phyloP scores from a whole-genome alignment of 2,329 filamentous ascomycete species.

The Mycosphaerella arachidis region DNA sequence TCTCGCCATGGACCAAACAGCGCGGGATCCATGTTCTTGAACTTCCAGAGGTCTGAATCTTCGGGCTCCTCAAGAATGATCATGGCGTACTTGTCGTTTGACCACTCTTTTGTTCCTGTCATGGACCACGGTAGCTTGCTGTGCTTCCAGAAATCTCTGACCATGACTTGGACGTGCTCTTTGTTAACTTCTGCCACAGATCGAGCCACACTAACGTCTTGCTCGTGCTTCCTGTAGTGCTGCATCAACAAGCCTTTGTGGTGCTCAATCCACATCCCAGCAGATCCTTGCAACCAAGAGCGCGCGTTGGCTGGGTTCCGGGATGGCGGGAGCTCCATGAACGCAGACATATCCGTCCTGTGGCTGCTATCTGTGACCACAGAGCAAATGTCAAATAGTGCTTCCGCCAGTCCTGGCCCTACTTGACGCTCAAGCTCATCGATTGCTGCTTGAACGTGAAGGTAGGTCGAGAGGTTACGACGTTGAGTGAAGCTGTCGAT shows the following conservation, averaged over 20 bases:
- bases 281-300: neutral
- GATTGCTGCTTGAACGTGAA: neutral
- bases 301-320: neutral
- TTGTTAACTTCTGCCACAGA: neutral
- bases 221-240: too few species aligned
- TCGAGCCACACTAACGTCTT: neutral
- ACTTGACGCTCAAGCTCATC: neutral
- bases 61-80: neutral
- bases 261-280: too few species aligned
- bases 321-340: neutral
- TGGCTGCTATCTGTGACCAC: neutral
- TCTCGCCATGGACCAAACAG: neutral
- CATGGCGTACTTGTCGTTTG: neutral
- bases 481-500: neutral
- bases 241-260: too few species aligned
- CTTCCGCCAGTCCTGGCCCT: neutral
- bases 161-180: neutral
- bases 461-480: neutral
- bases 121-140: neutral
- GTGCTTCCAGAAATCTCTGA: neutral
- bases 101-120: neutral
- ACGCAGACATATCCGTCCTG: neutral
- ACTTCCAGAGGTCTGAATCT: neutral
- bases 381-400: neutral
- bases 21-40: neutral